Evolutionary conservation across 257 asterid genomes (phyloP), one percentile per base, ranked within the genome.

Genomic region (Fraxinus pennsylvanica): DNA sequence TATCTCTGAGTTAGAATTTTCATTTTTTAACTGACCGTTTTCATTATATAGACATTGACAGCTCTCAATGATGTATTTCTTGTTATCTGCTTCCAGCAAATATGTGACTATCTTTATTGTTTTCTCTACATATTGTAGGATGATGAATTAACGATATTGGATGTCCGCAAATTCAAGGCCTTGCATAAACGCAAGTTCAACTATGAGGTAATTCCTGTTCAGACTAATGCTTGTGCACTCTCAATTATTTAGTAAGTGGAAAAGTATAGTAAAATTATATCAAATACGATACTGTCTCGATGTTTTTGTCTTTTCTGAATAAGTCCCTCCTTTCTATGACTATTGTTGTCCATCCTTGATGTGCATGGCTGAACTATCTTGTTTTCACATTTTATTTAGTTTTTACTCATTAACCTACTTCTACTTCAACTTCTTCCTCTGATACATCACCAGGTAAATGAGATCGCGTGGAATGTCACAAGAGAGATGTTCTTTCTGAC

Each of bases 81-180:
- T 57, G 68, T 45, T 63, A 29, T 57, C 76, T 76, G 52, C 73
- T 80, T 61, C 78, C 72, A 63, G 66, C 69, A 72, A 35, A 57
- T 50, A 65, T 73, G n/a, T 71, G 75, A 76, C 27, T 74, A 65
- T 47, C 65, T 57, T 74, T 72, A 82, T 78, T 70, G 45, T 38
- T 61, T 45, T 81, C 78, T 83, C 52, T 71, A 4, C 73, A 14
- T 59, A 12, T 83, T 80, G 81, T 82, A 93, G 98, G 99, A 96
- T 82, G 99, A 96, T 66, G 99, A 96, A 82, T 79, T 96, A 70
- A 96, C 99, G 29, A 90, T 96, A 81, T 78, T 96, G 94, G 98
- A 96, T 78, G 97, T 96, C 30, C 99, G 97, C 87, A 96, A 96
- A 85, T 96, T 93, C 80, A 96, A 93, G 88, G 87, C 97, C 82